Evolutionary conservation across 148 eudicot genomes (phyloP).

Genomic region (Camellia japonica): DNA sequence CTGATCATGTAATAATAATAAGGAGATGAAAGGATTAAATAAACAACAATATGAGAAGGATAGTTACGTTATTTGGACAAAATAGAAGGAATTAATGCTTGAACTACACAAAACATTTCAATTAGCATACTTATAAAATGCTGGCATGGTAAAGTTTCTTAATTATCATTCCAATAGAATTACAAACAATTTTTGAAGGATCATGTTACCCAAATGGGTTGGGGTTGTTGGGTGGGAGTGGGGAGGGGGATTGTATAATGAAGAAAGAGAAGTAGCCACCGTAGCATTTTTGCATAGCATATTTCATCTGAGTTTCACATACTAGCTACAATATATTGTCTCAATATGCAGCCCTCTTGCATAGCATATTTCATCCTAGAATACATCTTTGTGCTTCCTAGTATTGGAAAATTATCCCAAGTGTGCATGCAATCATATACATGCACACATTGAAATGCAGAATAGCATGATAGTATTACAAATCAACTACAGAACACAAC

Average conservation of each 20-base stretch:
- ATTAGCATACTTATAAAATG: neutral
- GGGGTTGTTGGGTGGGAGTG: too few relatives aligned
- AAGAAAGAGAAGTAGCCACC: too few relatives aligned
- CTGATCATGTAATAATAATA: conserved; percentile 42
- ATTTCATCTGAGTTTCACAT: neutral
- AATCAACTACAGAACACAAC: neutral
- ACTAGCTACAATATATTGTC: too few relatives aligned
- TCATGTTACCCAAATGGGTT: too few relatives aligned
- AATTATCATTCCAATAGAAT: too few relatives aligned
- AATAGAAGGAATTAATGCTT: neutral
- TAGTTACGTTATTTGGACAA: neutral
- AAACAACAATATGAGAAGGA: neutral
- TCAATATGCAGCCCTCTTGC: neutral
- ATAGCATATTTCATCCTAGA: neutral
- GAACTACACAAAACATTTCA: neutral
- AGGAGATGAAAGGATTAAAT: neutral
- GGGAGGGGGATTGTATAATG: too few relatives aligned
- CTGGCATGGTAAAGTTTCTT: neutral
- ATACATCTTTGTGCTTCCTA: neutral
- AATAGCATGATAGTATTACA: too few relatives aligned
- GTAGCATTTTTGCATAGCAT: neutral
- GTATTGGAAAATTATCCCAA: neutral
- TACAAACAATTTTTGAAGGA: too few relatives aligned
- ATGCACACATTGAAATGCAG: neutral
- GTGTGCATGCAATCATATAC: neutral